These are phyloP conservation scores for Oryza longistaminata DNA, from an alignment of 176 grass and related monocot genomes.

Conservation along the genomic window DNA sequence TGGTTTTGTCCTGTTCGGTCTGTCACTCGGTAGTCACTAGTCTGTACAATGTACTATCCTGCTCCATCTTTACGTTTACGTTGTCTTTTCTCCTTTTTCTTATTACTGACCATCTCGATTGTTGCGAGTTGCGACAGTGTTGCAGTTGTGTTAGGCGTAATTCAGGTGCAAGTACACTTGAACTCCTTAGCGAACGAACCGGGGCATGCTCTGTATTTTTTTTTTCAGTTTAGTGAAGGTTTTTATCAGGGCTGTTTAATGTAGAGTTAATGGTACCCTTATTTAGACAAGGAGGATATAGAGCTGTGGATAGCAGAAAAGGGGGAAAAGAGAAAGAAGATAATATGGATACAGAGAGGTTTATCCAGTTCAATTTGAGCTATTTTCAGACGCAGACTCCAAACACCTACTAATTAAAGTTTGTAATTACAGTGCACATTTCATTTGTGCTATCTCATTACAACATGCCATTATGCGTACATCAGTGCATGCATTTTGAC, in stretches of 20 bases:
- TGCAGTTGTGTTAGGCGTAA: background rate
- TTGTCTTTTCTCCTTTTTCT: background rate
- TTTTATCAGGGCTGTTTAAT: too few relatives aligned
- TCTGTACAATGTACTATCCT: background rate
- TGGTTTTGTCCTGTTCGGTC: background rate
- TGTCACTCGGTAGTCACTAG: too few relatives aligned
- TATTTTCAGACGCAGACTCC: background rate
- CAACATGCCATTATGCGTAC: slow-evolving; percentile 36
- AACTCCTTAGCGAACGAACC: background rate
- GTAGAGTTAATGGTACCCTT: too few relatives aligned
- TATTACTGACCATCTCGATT: background rate
- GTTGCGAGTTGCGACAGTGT: background rate
- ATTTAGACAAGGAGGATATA: too few relatives aligned
- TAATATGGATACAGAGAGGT: background rate
- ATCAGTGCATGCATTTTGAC: slow-evolving; percentile 36
- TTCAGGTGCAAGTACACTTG: background rate
- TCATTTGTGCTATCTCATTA: slow-evolving; percentile 20
- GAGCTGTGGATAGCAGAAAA: too few relatives aligned
- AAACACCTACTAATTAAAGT: slow-evolving; percentile 27
- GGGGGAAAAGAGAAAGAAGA: too few relatives aligned
- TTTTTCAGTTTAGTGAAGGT: too few relatives aligned
- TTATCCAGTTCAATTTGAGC: background rate
- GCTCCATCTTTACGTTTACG: too few relatives aligned
- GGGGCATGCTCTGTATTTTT: too few relatives aligned
- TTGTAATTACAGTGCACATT: slow-evolving; percentile 36